Evolutionary conservation across 2,329 filamentous ascomycete species (phyloP), one percentile per base, ranked within the genome.

Genomic region (Paecilomyces formosus): DNA sequence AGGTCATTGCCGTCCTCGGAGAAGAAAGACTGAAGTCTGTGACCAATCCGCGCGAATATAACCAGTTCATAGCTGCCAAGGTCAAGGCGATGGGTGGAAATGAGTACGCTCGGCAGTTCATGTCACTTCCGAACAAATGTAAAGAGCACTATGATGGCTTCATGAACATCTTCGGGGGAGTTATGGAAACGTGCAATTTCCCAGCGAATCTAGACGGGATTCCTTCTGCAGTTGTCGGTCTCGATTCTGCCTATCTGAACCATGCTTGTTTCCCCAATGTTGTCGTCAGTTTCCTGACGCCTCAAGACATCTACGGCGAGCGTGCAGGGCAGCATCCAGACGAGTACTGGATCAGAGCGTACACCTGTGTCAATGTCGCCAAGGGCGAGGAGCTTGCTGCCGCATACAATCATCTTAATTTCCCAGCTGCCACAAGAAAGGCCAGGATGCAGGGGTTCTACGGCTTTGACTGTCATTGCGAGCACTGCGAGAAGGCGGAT

Each of bases 201-300:
- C 50, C 50, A 15, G 50, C 50, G 21, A 28, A 52, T 5, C 50
- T 52, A 3, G 50, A 28, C 3, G 26, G 7, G 6, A n/a, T 6
- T 6, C 22, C 50, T 1, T 57, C 56, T 15, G 57, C 33, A 1
- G 50, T 62, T 4, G 1, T 66, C 6, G 63, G 64, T 12, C 56
- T 60, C 4, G 63, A 60, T 18, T 53, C 63, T 2, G 58, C 61
- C 4, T 63, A 58, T 52, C 51, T 67, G 18, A 70, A 70, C 22
- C 68, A 70, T 58, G 60, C 64, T 3, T 70, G 68, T 33, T 39
- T 63, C 3, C 64, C 68, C 0, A 70, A 69, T 53, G 59, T 61
- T 9, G 57, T 62, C 18, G 61, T 60, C 13, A 59, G 57, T 8
- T 24, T 68, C 51, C 33, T 58, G n/a, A 45, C 45, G 4, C 30